phyloP scores from a whole-genome alignment of 2,329 filamentous ascomycete genomes.

The Colletotrichum euphorbiae region DNA sequence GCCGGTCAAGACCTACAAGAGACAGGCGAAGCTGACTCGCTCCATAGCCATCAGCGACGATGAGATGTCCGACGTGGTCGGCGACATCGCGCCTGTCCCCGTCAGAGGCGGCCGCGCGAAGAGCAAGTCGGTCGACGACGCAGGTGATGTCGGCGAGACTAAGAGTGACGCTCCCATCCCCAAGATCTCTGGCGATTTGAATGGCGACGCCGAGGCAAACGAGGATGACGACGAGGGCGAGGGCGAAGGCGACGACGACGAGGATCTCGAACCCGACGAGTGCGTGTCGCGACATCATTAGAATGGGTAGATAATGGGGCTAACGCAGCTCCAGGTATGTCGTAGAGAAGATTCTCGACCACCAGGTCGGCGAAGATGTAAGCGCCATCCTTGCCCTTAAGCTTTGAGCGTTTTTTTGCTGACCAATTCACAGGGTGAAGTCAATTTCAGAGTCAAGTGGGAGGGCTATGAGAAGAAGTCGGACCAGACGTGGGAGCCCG shows the following conservation, averaged over 20 bases:
- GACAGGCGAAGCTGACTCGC: conserved; percentile 16
- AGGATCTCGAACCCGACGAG: conserved; percentile 51
- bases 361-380: conserved; percentile 70
- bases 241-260: conserved; percentile 56
- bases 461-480: conserved; percentile 77
- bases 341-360: conserved; percentile 78
- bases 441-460: conserved; percentile 83
- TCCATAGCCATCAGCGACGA: conserved; percentile 53
- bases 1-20: neutral
- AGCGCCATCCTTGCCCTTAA: conserved; percentile 39
- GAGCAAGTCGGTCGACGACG: conserved; percentile 26
- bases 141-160: conserved; percentile 20
- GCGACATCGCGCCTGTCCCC: conserved; percentile 23
- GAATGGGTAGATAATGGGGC: neutral
- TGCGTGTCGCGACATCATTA: conserved; percentile 21
- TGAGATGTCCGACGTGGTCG: conserved; percentile 47
- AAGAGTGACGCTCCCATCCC: conserved; percentile 26
- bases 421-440: conserved; percentile 53
- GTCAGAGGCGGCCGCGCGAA: conserved; percentile 23
- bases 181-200: conserved; percentile 24
- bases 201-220: conserved; percentile 44
- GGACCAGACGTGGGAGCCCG: conserved; percentile 84
- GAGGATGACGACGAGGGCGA: conserved; percentile 48
- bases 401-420: neutral
- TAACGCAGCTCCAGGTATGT: conserved; percentile 66